Evolutionary conservation across 2,329 filamentous ascomycete genomes (phyloP), one percentile per base, ranked within the genome.

Genomic region (Trichoderma oligosporum): DNA sequence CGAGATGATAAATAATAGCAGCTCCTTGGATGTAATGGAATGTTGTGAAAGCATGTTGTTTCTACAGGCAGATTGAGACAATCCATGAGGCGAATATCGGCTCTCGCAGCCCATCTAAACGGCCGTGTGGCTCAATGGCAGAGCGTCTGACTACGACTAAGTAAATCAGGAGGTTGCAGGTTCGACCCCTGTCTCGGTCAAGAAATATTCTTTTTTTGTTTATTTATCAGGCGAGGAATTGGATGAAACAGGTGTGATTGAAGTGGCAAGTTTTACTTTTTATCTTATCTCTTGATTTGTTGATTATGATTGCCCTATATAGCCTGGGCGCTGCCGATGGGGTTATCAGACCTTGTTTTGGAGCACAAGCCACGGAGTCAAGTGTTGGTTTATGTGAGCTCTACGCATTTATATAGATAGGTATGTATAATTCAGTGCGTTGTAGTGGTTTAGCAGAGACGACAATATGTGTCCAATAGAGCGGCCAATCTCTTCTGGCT

Each of bases 91-190:
- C 12, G 52, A 45, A 36, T 55, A 29, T 18, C 16, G 22, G 11
- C 31, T 4, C 12, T 4, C 22, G 31, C 5, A 27, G 14, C 6
- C 14, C 41, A 55, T 55, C 52, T 27, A 55, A 39, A 6, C 41
- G 53, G 53, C 53, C 53, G 53, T 56, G 53, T 56, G 53, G 53
- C 53, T 56, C 53, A 56, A 56, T 56, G 53, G 53, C 53, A 56
- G 53, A 56, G 53, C 53, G 53, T 56, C 53, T 56, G 53, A 48
- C 53, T 56, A 56, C 53, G 53, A 56, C 27, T 31, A 12, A 48
- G 53, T 56, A 56, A 4, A 56, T 48, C 53, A 56, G 53, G 53
- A 56, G 53, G 53, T 56, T 56, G 53, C 53, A 56, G 53, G 53
- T 56, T 56, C 53, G 53, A 56, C 53, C 53, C 53, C 53, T 56